These are phyloP conservation scores for Cardamine chenopodiifolia DNA, from an alignment of 345 rosid genomes.

Conservation along the genomic window DNA sequence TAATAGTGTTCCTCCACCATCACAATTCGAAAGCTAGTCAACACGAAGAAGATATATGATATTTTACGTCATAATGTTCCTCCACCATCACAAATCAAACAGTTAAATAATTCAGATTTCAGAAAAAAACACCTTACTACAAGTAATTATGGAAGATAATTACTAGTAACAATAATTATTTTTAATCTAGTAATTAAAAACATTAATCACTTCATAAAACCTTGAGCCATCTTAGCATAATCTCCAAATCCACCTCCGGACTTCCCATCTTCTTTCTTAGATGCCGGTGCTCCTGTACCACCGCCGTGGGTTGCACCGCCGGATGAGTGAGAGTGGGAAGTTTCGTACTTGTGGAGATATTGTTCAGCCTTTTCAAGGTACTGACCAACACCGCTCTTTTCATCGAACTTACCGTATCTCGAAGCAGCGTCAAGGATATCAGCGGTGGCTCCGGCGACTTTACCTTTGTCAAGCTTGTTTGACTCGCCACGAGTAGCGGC, in stretches of 20 bases:
- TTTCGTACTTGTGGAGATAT: constrained; percentile 65
- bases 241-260: constrained; percentile 59
- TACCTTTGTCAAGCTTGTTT: constrained; percentile 45
- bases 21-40: background rate
- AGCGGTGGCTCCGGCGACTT: constrained; percentile 50
- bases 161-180: constrained; percentile 14
- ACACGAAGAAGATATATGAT: background rate
- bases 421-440: constrained; percentile 64
- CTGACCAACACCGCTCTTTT: constrained; percentile 56
- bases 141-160: constrained; percentile 26
- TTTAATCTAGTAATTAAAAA: background rate
- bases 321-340: constrained; percentile 29
- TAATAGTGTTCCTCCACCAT: background rate
- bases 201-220: constrained; percentile 49
- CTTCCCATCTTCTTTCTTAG: constrained; percentile 42
- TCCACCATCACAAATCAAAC: background rate
- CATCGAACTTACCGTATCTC: constrained; percentile 71
- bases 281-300: constrained; percentile 13
- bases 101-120: constrained; percentile 16
- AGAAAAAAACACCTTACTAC: background rate
- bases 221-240: constrained; percentile 69
- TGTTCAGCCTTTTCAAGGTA: constrained; percentile 70
- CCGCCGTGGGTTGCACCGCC: background rate
- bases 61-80: background rate
- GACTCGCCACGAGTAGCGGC: constrained; percentile 45